Evolutionary conservation across 2,329 filamentous ascomycete species (phyloP), one percentile per base, ranked within the genome.

Genomic region (Raffaelea ambrosiae): DNA sequence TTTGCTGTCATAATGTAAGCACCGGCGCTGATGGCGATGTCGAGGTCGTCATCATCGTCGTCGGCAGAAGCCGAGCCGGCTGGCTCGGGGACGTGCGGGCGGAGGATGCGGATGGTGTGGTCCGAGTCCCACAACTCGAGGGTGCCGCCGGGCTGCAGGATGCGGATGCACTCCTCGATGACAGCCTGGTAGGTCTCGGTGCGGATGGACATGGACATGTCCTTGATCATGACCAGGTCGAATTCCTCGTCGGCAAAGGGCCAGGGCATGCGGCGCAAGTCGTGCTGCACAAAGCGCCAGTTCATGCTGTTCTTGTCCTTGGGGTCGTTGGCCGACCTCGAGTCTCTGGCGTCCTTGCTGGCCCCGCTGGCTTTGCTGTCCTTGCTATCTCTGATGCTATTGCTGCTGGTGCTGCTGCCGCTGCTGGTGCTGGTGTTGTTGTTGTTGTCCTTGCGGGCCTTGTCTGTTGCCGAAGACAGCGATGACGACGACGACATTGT

Each of bases 51-150:
- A 18, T 79, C 74, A 19, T 65, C 65, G 23, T 69, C 64, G 19
- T 54, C 50, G 36, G 49, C 50, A 19, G 22, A 53, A 46, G 47
- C 44, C 13, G 49, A 54, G 50, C 58, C 48, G 14, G 54, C 74
- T 47, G 77, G 70, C 14, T 75, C 76, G 3, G 83, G 81, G 2
- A 86, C 80, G 61, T 93, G 87, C 3, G 88, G 87, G 44, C 88
- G 74, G 23, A 97, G 73, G 63, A 89, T 90, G 55, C 90, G 84
- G 54, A 95, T 80, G 13, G 84, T 77, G 60, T 89, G 81, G 65
- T 96, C 90, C 5, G 84, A 84, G 54, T 95, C 90, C 90, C 90
- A 96, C 16, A 94, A 74, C 61, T 96, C 91, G 22, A 96, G 60
- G 2, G 81, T 79, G 4, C 91, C 91, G 16, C 87, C 88, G 0